These are phyloP conservation scores for Pholiota microspora DNA, from an alignment of 768 basidiomycete genomes.

Conservation along the genomic window DNA sequence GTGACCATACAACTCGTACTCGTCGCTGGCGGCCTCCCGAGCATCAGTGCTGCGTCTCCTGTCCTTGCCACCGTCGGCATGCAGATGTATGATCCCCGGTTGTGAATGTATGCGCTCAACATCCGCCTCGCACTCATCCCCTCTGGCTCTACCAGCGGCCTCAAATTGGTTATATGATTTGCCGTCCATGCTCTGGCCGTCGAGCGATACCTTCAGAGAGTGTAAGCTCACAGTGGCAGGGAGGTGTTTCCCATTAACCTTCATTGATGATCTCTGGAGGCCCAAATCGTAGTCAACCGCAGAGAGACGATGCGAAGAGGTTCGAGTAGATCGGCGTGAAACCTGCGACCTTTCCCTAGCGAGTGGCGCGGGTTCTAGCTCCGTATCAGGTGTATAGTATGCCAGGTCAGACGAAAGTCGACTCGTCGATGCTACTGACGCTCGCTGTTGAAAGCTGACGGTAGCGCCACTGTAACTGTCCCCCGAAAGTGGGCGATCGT, in stretches of 20 bases:
- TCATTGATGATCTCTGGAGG: neutral
- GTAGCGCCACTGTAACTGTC: constrained; percentile 9
- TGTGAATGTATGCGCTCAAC: no score
- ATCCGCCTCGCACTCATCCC: neutral
- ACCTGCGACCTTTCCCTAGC: neutral
- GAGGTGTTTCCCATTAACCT: neutral
- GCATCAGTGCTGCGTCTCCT: neutral
- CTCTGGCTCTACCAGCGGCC: neutral
- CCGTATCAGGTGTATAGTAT: constrained; percentile 23
- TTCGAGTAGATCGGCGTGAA: neutral
- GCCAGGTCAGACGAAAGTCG: constrained; percentile 30
- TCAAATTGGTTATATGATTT: neutral
- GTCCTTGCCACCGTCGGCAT: neutral
- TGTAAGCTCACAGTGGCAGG: neutral
- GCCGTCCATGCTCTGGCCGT: neutral
- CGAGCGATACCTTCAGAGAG: neutral
- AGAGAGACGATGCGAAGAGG: constrained; percentile 10
- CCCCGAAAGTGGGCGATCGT: constrained; percentile 26
- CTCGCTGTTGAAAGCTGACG: constrained; percentile 16
- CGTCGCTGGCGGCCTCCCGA: no score
- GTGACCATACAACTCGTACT: no score
- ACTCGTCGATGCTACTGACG: constrained; percentile 12
- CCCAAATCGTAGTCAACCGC: neutral
- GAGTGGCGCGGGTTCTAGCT: constrained; percentile 18
- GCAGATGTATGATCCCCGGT: neutral